Percentiles rank a stretch among this genome's conserved stretches.
Conservation (phyloP, 2,329 filamentous ascomycete genomes). For the Leptographium procerum region DNA sequence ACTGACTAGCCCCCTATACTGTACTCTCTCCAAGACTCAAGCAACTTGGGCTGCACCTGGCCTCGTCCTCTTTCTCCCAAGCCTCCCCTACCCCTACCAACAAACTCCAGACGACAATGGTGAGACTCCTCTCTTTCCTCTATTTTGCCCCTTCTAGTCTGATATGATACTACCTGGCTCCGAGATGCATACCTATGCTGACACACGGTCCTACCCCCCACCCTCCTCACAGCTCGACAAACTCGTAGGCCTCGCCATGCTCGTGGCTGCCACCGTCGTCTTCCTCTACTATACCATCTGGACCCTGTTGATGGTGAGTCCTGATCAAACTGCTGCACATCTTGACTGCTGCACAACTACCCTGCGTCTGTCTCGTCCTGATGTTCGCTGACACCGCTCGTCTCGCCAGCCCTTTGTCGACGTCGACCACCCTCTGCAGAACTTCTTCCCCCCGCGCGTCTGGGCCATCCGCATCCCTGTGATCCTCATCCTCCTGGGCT, state of each 20-base stretch:
- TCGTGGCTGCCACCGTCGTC: constrained; percentile 52
- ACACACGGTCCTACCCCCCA: background rate
- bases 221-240: constrained; percentile 67
- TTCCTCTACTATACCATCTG: constrained; percentile 90
- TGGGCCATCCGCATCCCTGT: constrained; percentile 99
- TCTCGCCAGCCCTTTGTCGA: constrained; percentile 81
- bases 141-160: background rate
- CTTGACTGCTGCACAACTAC: no score
- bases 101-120: constrained; percentile 12
- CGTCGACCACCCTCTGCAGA: constrained; percentile 82
- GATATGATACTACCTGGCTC: background rate
- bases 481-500: constrained; percentile 84
- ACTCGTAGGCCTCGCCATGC: constrained; percentile 57
- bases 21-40: background rate
- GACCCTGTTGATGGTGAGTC: constrained; percentile 85
- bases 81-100: background rate
- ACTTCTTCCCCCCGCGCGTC: constrained; percentile 90
- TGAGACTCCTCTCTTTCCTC: constrained; percentile 4
- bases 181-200: background rate
- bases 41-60: background rate
- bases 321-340: no score
- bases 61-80: background rate
- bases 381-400: background rate
- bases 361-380: no score
- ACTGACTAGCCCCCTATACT: background rate